These are phyloP conservation scores for Tulasnella sp. DNA, from an alignment of 768 basidiomycete genomes.

Conservation along the genomic window DNA sequence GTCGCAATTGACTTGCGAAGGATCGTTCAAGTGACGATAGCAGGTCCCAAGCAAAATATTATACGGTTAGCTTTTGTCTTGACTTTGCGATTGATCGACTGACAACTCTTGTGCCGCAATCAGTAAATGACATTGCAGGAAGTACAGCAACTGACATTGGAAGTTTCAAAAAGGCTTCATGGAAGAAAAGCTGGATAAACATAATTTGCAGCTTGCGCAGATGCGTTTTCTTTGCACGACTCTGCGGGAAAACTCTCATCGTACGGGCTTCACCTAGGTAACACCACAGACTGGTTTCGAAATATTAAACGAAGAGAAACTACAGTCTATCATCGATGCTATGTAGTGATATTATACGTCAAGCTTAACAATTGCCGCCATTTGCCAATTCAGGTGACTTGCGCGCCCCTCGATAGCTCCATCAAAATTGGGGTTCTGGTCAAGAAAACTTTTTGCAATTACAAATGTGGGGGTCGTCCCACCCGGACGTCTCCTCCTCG, in stretches of 20 bases:
- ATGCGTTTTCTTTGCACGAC: constrained; percentile 47
- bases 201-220: constrained; percentile 97
- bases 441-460: too few relatives aligned
- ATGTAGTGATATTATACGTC: constrained; percentile 43
- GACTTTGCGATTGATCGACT: neutral
- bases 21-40: constrained; percentile 7
- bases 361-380: neutral
- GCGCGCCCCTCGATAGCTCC: too few relatives aligned
- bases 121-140: constrained; percentile 91
- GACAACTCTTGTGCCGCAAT: neutral
- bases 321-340: constrained; percentile 83
- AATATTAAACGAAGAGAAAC: constrained; percentile 76
- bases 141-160: constrained; percentile 82
- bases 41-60: constrained; percentile 87
- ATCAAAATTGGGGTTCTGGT: too few relatives aligned
- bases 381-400: neutral
- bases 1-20: neutral
- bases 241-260: constrained; percentile 1
- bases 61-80: constrained; percentile 65
- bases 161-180: constrained; percentile 97
- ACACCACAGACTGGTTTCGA: constrained; percentile 81
- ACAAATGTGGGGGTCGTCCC: too few relatives aligned
- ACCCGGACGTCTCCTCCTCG: too few relatives aligned
- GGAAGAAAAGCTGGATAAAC: constrained; percentile 99
- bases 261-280: constrained; percentile 57